Conservation (phyloP, 768 basidiomycete genomes). For the Sistotremastrum niveocremeum region DNA sequence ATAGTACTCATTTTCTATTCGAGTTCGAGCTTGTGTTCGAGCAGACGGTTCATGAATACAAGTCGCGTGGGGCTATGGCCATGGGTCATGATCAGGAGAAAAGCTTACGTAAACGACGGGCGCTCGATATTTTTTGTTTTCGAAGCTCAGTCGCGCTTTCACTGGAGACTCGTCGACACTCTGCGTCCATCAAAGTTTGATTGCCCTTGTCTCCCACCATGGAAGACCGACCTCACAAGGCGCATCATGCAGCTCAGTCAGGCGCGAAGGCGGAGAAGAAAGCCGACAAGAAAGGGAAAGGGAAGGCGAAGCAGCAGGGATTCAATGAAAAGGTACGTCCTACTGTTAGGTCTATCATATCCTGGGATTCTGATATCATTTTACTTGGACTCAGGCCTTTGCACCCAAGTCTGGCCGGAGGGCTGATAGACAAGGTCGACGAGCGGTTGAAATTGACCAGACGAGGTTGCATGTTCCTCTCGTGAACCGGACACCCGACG, state of each 20-base stretch:
- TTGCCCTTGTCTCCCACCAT: constrained; percentile 19
- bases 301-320: constrained; percentile 56
- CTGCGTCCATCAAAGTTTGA: too few relatives aligned
- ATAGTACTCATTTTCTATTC: too few relatives aligned
- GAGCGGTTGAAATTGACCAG: constrained; percentile 89
- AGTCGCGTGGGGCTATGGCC: too few relatives aligned
- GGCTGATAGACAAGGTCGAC: constrained; percentile 78
- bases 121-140: too few relatives aligned
- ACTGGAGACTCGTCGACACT: too few relatives aligned
- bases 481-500: constrained; percentile 86
- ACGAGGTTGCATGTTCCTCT: constrained; percentile 91
- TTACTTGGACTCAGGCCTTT: constrained; percentile 50
- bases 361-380: neutral
- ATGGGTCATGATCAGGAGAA: too few relatives aligned
- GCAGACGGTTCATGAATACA: too few relatives aligned
- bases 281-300: constrained; percentile 51
- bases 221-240: constrained; percentile 72
- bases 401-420: constrained; percentile 81
- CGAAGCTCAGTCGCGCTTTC: too few relatives aligned
- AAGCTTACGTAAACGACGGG: too few relatives aligned
- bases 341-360: neutral
- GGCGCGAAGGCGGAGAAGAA: constrained; percentile 70
- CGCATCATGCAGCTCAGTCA: constrained; percentile 62
- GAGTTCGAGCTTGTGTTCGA: too few relatives aligned
- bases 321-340: constrained; percentile 79